These are phyloP conservation scores for Boechera retrofracta DNA, from an alignment of 345 rosid species.

Conservation along the genomic window DNA sequence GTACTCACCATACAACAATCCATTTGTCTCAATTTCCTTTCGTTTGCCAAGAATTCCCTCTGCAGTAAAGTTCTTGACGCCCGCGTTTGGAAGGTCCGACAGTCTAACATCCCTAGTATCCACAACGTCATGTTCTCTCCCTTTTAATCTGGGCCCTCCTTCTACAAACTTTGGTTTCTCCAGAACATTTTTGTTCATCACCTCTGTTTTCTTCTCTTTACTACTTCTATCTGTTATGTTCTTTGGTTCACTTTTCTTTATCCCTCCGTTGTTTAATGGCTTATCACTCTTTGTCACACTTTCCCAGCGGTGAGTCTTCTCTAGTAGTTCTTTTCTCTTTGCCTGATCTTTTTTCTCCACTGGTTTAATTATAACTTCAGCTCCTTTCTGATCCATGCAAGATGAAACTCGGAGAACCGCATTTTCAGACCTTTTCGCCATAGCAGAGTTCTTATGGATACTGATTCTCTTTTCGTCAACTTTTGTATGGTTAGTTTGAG, in stretches of 20 bases:
- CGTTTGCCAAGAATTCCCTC: constrained; percentile 61
- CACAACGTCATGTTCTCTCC: constrained; percentile 19
- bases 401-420: constrained; percentile 36
- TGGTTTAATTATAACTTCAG: constrained; percentile 43
- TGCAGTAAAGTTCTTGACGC: constrained; percentile 25
- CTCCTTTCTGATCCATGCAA: constrained; percentile 49
- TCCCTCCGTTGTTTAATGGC: constrained; percentile 47
- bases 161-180: constrained; percentile 48
- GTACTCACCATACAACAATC: constrained; percentile 70
- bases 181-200: constrained; percentile 42
- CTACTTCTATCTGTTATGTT: constrained; percentile 45
- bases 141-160: constrained; percentile 41
- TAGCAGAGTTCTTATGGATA: constrained; percentile 38
- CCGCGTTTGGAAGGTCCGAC: constrained; percentile 18
- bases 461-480: constrained; percentile 47
- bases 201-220: constrained; percentile 54
- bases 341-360: constrained; percentile 52
- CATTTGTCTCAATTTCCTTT: constrained; percentile 64
- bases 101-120: constrained; percentile 23
- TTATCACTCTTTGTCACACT: constrained; percentile 44
- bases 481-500: constrained; percentile 41
- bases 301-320: constrained; percentile 47
- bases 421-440: constrained; percentile 42
- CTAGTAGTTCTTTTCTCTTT: constrained; percentile 49
- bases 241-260: constrained; percentile 51